Evolutionary conservation across 2,329 filamentous ascomycete species (phyloP).

Genomic region (Cladosporium velox): DNA sequence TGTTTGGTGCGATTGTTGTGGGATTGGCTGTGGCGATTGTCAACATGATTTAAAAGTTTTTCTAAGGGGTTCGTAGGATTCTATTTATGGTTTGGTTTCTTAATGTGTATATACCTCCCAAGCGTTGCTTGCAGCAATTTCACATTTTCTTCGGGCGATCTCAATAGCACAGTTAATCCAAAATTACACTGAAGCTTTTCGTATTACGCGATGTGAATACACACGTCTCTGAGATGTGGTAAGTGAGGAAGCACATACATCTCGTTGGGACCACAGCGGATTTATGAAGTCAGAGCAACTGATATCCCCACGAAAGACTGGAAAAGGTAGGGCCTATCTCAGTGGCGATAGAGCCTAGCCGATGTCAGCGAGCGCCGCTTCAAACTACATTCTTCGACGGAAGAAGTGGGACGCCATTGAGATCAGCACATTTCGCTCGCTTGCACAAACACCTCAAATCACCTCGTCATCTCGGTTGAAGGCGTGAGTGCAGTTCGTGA

Average conservation of each 20-base stretch:
- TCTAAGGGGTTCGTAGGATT: neutral
- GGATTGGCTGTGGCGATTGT: neutral
- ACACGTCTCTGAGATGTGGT: no score
- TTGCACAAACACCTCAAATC: neutral
- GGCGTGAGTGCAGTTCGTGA: no score
- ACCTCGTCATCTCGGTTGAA: neutral
- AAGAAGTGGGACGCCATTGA: neutral
- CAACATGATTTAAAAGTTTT: neutral
- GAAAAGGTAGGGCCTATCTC: neutral
- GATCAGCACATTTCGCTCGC: neutral
- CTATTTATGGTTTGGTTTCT: neutral
- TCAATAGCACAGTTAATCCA: no score
- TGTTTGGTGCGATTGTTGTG: neutral
- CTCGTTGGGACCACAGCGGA: no score
- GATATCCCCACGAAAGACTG: no score
- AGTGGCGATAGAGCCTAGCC: neutral
- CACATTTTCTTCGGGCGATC: no score
- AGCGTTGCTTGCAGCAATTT: no score
- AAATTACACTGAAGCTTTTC: no score
- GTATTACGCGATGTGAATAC: no score
- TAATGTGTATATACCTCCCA: neutral
- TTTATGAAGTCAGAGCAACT: no score
- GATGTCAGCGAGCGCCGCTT: neutral
- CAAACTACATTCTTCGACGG: neutral
- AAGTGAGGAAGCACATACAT: no score